These are phyloP conservation scores for Xylaria cubensis DNA, from an alignment of 495 filamentous ascomycete species.

Conservation along the genomic window DNA sequence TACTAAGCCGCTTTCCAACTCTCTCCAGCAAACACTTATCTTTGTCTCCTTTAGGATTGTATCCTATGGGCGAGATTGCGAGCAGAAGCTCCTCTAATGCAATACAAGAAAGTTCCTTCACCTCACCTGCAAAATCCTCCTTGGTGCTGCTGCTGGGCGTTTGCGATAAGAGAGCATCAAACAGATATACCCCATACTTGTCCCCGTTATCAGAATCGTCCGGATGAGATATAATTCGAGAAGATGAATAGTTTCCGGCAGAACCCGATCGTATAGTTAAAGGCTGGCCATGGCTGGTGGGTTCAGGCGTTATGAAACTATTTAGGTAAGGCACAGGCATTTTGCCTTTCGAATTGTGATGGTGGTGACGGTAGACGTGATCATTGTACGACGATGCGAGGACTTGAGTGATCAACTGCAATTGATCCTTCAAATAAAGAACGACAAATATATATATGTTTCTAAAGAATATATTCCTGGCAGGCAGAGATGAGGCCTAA, in stretches of 20 bases:
- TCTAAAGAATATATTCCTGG: not conserved
- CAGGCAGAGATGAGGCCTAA: not conserved
- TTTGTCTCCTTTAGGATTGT: not conserved
- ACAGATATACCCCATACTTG: not conserved
- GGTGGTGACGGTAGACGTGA: not conserved
- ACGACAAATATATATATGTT: not conserved
- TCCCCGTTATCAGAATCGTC: not conserved
- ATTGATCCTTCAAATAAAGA: not conserved
- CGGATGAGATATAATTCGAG: not conserved
- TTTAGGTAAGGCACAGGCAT: not conserved
- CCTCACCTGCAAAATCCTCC: not conserved
- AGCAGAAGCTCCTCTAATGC: slow-evolving; percentile 17
- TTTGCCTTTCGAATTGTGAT: not conserved
- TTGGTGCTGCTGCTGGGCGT: not conserved
- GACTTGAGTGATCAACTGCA: not conserved
- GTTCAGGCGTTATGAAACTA: not conserved
- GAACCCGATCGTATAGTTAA: not conserved
- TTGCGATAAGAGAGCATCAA: not conserved
- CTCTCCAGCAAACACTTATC: not conserved
- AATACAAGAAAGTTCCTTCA: slow-evolving; percentile 3
- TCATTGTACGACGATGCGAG: not conserved
- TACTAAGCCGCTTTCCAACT: not conserved
- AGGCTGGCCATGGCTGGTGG: not conserved
- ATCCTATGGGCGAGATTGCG: not conserved
- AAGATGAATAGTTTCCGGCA: not conserved